These are phyloP conservation scores for Gryganskiella cystojenkinii DNA, from an alignment of 192 early-diverging fungal species.

Conservation along the genomic window DNA sequence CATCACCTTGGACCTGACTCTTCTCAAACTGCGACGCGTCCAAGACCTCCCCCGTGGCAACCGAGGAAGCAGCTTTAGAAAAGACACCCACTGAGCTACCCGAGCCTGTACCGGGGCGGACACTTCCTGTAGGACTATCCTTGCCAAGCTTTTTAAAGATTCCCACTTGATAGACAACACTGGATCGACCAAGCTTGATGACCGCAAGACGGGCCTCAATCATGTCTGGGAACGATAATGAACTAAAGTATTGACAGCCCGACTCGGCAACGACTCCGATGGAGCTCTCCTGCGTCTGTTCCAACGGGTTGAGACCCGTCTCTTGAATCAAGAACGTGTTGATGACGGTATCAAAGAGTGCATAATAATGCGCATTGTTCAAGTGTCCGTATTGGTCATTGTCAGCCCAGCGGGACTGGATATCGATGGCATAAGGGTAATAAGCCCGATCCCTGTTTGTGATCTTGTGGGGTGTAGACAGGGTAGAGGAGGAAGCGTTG, in stretches of 20 bases:
- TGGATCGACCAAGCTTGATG: slow-evolving; percentile 58
- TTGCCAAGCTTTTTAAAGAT: slow-evolving; percentile 58
- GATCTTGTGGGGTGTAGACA: neutral
- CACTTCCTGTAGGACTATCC: neutral
- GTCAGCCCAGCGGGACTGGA: slow-evolving; percentile 63
- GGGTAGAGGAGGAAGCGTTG: neutral
- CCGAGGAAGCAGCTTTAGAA: slow-evolving; percentile 14
- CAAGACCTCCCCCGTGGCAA: slow-evolving; percentile 4
- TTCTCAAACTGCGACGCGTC: slow-evolving; percentile 1
- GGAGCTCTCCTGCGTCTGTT: slow-evolving; percentile 25
- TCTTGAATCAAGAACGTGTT: slow-evolving; percentile 65
- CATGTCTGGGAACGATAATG: slow-evolving; percentile 60
- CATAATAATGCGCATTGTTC: slow-evolving; percentile 69
- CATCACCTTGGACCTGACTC: slow-evolving; percentile 24
- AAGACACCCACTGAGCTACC: slow-evolving; percentile 22
- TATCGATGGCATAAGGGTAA: slow-evolving; percentile 45
- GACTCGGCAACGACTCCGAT: slow-evolving; percentile 60
- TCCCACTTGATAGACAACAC: slow-evolving; percentile 63
- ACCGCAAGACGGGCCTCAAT: slow-evolving; percentile 62
- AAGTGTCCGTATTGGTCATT: slow-evolving; percentile 72
- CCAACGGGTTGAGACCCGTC: slow-evolving; percentile 51
- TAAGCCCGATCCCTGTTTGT: slow-evolving; percentile 48
- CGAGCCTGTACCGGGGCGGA: neutral
- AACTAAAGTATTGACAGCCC: slow-evolving; percentile 52
- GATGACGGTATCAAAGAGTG: slow-evolving; percentile 66